A percentile compares a stretch with the other conserved stretches of the same genome.
These are phyloP conservation scores for Fusarium graminum DNA, from an alignment of 2,329 filamentous ascomycete species.

Conservation along the genomic window DNA sequence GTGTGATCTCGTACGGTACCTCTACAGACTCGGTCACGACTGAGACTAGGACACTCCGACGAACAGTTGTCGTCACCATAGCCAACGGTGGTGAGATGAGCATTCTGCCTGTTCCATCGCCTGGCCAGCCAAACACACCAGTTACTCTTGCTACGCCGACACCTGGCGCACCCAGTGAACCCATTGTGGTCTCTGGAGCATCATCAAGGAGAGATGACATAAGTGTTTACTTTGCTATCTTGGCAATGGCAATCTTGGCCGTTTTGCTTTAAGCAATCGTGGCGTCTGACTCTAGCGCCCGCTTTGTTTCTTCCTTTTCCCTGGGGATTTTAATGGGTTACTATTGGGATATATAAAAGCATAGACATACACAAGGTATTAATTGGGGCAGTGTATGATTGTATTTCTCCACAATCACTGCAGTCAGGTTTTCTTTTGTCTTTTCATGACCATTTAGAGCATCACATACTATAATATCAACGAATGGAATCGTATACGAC, in stretches of 20 bases:
- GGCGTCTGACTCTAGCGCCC: background rate
- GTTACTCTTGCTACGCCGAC: constrained; percentile 23
- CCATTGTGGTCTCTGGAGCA: constrained; percentile 9
- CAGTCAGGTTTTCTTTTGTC: constrained; percentile 29
- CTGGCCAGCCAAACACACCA: constrained; percentile 7
- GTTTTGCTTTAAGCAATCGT: constrained; percentile 20
- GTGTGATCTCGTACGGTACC: constrained; percentile 23
- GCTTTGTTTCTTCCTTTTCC: background rate
- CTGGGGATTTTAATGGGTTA: constrained; percentile 3
- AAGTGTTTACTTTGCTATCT: constrained; percentile 26
- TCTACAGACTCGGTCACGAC: constrained; percentile 19
- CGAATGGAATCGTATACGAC: background rate
- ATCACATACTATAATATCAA: constrained; percentile 27
- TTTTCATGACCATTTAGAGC: constrained; percentile 21
- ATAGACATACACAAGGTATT: background rate
- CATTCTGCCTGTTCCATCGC: constrained; percentile 16
- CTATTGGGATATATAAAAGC: constrained; percentile 9
- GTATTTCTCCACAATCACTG: constrained; percentile 22
- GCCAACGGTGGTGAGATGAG: constrained; percentile 14
- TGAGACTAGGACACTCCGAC: constrained; percentile 25
- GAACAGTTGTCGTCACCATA: constrained; percentile 33
- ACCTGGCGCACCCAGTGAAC: constrained; percentile 25
- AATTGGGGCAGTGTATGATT: background rate
- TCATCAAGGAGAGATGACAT: constrained; percentile 30
- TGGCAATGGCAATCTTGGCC: constrained; percentile 26